phyloP scores from a whole-genome alignment of 768 basidiomycete species.

The Macrocybe gigantea region DNA sequence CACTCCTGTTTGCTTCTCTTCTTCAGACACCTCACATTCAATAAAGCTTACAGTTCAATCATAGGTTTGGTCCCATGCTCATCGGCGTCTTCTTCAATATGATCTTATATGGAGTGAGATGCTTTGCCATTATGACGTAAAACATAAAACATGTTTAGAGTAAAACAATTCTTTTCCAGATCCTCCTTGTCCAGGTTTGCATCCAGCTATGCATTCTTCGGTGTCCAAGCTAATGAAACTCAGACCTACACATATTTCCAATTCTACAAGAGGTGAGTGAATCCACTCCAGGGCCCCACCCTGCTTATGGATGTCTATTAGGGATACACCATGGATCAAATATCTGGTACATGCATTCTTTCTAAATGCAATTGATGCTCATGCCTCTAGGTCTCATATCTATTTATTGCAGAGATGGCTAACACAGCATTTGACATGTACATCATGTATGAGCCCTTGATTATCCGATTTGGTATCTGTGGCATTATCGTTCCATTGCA shows the following conservation, averaged over 20 bases:
- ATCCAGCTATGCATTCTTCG: too few species aligned
- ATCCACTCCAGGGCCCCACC: background rate
- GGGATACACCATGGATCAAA: slow-evolving; percentile 11
- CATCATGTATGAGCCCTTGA: slow-evolving; percentile 18
- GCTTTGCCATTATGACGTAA: background rate
- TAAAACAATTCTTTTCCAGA: slow-evolving; percentile 10
- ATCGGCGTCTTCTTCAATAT: slow-evolving; percentile 13
- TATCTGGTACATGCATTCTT: slow-evolving; percentile 5
- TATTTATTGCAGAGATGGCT: slow-evolving; percentile 17
- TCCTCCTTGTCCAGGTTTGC: slow-evolving; percentile 22
- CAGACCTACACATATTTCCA: slow-evolving; percentile 14
- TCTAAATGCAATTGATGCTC: background rate
- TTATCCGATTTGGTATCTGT: slow-evolving; percentile 13
- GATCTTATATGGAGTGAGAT: slow-evolving; percentile 15
- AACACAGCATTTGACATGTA: slow-evolving; percentile 15
- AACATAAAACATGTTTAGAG: too few species aligned
- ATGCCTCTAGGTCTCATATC: slow-evolving; percentile 13
- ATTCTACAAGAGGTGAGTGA: slow-evolving; percentile 11
- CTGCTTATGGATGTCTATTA: background rate
- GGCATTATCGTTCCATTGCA: background rate
- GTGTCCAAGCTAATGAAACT: too few species aligned
- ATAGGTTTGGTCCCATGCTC: slow-evolving; percentile 15
- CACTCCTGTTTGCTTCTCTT: slow-evolving; percentile 13
- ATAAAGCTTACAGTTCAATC: background rate
- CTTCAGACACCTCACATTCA: background rate